Percentiles rank a stretch among this genome's conserved stretches.
phyloP scores from a whole-genome alignment of 345 rosid species.

The Raphanus sativus region DNA sequence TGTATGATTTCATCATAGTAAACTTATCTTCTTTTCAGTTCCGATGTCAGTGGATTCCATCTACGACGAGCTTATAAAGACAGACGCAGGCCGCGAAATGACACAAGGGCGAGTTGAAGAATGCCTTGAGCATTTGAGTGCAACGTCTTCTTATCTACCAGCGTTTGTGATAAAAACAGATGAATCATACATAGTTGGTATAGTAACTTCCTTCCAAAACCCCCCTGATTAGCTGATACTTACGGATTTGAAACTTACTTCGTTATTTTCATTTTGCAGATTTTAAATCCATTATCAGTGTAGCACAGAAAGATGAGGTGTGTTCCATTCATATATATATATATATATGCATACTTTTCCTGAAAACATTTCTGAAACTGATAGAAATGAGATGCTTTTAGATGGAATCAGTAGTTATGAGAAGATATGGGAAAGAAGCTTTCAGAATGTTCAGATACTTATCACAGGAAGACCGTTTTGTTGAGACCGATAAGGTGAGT shows the following conservation, averaged over 20 bases:
- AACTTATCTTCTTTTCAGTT: slow-evolving; percentile 46
- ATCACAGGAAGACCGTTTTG: slow-evolving; percentile 46
- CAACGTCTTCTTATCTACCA: slow-evolving; percentile 39
- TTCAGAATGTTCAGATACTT: slow-evolving; percentile 77
- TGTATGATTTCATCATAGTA: slow-evolving; percentile 16
- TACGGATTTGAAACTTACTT: slow-evolving; percentile 1
- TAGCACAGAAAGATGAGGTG: slow-evolving; percentile 87
- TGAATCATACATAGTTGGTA: slow-evolving; percentile 64
- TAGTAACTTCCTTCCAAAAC: slow-evolving; percentile 4
- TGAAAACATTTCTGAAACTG: slow-evolving; percentile 4
- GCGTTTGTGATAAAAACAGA: slow-evolving; percentile 45
- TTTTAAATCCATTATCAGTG: slow-evolving; percentile 58
- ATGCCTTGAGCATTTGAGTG: slow-evolving; percentile 55
- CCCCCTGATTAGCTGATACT: not conserved
- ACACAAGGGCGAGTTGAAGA: slow-evolving; percentile 69
- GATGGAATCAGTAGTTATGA: slow-evolving; percentile 74
- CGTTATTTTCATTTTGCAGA: slow-evolving; percentile 47
- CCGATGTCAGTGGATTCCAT: slow-evolving; percentile 63
- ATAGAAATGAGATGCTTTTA: slow-evolving; percentile 28
- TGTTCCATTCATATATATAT: not conserved
- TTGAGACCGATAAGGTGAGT: slow-evolving; percentile 79
- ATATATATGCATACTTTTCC: not conserved
- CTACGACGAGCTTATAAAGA: slow-evolving; percentile 79
- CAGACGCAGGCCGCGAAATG: slow-evolving; percentile 70
- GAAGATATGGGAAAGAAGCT: slow-evolving; percentile 71